Base-by-base conservation (phyloP, 1,139 yeast genomes). In the Yamadazyma aaseri region DNA sequence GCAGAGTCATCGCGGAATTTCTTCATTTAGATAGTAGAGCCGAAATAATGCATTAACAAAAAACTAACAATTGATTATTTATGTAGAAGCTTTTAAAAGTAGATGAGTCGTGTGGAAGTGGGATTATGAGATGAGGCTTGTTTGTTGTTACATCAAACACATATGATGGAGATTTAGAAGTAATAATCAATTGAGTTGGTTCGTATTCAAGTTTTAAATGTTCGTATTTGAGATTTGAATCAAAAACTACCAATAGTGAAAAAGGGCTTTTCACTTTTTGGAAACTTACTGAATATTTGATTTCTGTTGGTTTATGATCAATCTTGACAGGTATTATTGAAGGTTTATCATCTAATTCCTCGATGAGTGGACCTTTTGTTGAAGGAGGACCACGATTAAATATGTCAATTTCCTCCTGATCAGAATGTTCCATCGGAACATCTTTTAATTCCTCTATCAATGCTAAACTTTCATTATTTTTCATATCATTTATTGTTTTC, bases 401-500 rank as follows among this genome's bases (percentile, higher is more conserved):
- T 7, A 41, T 38, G 15, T 35, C 32, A 23, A 24, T 27, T 25
- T 39, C n/a, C 47, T 47, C 21, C 34, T 36, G 26, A 49, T 45
- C 50, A 43, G 47, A 29, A 15, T 44, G 24, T 5, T 28, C 30
- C 29, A 27, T 27, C 13, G 29, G 29, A 10, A 27, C 29, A 37
- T 49, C 45, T 21, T 20, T 29, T 31, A 67, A 47, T 26, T 71
- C 75, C 36, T 68, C 68, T 5, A 76, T 42, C 28, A 76, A 38
- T 3, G 64, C 70, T 36, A 63, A 47, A 2, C 73, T 57, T 28
- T 73, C 78, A 41, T 65, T 62, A 1, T 61, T 51, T 23, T 61
- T 53, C 34, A 71, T 41, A 17, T 58, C 60, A 28, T 59, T 57
- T 27, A 63, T 41, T 39, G 53, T 55, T 34, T 60, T 57, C 40